Evolutionary conservation across 1,284 basidiomycete genomes (phyloP), one percentile per base, ranked within the genome.

Genomic region (Moniliella sp.): DNA sequence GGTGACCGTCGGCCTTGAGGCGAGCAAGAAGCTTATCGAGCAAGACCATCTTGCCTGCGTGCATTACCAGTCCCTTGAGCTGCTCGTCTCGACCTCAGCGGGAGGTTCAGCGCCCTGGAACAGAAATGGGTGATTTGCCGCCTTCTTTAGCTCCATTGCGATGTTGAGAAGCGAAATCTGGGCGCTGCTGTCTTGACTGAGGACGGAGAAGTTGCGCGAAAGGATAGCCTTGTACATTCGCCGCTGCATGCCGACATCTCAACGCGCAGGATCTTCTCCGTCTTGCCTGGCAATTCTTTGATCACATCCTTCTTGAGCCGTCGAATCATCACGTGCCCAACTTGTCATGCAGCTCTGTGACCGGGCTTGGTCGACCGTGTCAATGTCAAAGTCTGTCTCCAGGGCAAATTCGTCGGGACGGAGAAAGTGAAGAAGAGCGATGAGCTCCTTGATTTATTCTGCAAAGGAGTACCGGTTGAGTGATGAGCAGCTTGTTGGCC

Each of bases 201-300:
- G 67, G 11, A 78, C 83, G 53, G 76, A 71, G 62, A 88, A 97
- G 62, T 97, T 97, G 76, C 84, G 54, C 27, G 88, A 91, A 46
- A 97, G 67, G 52, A 97, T 97, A 59, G 94, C 94, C 69, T 94
- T 94, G 69, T 99, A 99, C 63, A 88, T 93, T 60, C 86, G 81
- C 13, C 84, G 93, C 64, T 97, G 91, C 61, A 97, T 72, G 33
- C 74, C 49, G 77, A 81, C 88, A 97, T 91, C 66, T 97, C 91
- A 21, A 97, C 86, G 13, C 91, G 76, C 36, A 99, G 67, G 47
- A 97, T 97, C 30, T 83, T 78, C 65, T 97, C 91, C 56, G 83
- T 88, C 71, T 99, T 99, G 17, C 84, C 86, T 2, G 91, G 91
- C 32, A 99, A 66, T 36, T 80, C 82, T 45, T 86, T 91, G 44